Conservation (phyloP, 2,329 filamentous ascomycete genomes). For the Verticillium zaregamsianum region DNA sequence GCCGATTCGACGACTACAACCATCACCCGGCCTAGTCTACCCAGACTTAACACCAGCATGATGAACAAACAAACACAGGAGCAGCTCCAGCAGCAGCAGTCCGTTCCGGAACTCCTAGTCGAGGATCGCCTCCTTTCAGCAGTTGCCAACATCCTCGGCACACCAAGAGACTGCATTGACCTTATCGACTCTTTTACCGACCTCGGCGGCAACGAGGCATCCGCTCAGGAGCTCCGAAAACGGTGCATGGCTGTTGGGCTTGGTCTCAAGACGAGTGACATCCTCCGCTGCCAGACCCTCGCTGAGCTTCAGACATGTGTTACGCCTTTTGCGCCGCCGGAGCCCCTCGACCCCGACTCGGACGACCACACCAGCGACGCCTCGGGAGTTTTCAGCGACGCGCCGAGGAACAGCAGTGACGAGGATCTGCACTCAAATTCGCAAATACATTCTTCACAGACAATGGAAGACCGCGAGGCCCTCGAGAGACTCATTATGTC, state of each 20-base stretch:
- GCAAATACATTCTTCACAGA: not conserved
- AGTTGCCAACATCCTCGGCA: slow-evolving; percentile 31
- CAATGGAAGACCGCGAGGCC: slow-evolving; percentile 7
- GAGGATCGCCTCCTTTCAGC: slow-evolving; percentile 27
- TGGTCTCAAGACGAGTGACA: slow-evolving; percentile 31
- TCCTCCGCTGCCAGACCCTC: slow-evolving; percentile 37
- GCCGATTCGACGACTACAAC: slow-evolving; percentile 1
- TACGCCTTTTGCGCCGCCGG: slow-evolving; percentile 17
- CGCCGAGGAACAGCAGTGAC: not conserved
- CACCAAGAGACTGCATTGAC: slow-evolving; percentile 24
- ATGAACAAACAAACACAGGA: not conserved
- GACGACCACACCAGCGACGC: slow-evolving; percentile 1
- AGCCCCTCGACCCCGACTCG: not conserved
- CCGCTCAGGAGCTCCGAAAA: slow-evolving; percentile 26
- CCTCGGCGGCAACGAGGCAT: slow-evolving; percentile 33
- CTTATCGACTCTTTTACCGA: slow-evolving; percentile 39
- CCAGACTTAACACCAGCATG: slow-evolving; percentile 18
- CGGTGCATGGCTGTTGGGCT: slow-evolving; percentile 32
- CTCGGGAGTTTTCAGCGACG: slow-evolving; percentile 4
- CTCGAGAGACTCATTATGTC: slow-evolving; percentile 33
- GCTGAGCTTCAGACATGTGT: slow-evolving; percentile 40
- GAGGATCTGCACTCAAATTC: not conserved
- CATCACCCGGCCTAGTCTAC: slow-evolving; percentile 11
- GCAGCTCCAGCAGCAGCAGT: not conserved
- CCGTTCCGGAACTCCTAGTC: slow-evolving; percentile 11